A percentile compares a stretch with the other conserved stretches of the same genome.
These are phyloP conservation scores for Pseudogymnoascus sp. DNA, from an alignment of 2,329 filamentous ascomycete species.

Conservation along the genomic window DNA sequence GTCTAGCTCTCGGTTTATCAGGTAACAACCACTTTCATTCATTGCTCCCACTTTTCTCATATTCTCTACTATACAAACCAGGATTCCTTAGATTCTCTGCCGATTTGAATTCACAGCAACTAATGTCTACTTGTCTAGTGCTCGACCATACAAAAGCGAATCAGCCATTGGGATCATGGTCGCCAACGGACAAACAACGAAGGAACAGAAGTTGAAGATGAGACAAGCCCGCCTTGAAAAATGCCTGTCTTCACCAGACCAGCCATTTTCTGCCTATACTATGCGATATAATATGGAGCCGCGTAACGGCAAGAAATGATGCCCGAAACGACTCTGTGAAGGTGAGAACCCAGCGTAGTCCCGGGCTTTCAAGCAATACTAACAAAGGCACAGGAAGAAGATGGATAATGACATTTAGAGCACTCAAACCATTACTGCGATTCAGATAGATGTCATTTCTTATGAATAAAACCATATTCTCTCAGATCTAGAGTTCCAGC, in stretches of 20 bases:
- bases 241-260: background rate
- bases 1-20: background rate
- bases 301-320: background rate
- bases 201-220: background rate
- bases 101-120: background rate
- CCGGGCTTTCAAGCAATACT: too few species aligned
- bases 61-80: background rate
- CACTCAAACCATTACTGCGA: too few species aligned
- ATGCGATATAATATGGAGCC: background rate
- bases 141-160: background rate
- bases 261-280: background rate
- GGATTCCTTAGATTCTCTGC: background rate
- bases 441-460: too few species aligned
- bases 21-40: background rate
- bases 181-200: background rate
- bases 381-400: too few species aligned
- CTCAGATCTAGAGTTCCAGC: too few species aligned
- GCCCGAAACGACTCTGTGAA: background rate
- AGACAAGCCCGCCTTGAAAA: background rate
- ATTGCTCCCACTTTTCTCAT: background rate
- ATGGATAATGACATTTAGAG: too few species aligned
- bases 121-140: background rate
- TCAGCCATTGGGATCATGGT: background rate
- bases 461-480: too few species aligned
- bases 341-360: background rate